Evolutionary conservation across 1,139 yeast genomes (phyloP).

Genomic region (Nakaseomyces bracarensis): DNA sequence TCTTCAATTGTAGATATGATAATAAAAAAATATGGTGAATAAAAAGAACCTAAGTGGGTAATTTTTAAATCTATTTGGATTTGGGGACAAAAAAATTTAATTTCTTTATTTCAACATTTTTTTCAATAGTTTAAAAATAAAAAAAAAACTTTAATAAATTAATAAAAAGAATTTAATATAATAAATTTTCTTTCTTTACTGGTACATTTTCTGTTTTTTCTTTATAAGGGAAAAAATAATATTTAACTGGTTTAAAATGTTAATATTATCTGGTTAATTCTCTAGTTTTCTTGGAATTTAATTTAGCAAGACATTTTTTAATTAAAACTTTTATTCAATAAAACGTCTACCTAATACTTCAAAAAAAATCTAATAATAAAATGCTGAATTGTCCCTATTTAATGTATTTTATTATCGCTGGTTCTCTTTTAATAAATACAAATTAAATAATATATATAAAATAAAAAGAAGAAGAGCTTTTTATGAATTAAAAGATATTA

Average conservation of each 20-base stretch:
- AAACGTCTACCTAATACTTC: neutral
- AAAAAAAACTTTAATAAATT: neutral
- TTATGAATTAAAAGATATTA: no score
- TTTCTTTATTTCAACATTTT: constrained; percentile 1
- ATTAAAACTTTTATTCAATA: neutral
- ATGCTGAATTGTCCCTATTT: neutral
- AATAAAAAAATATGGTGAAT: neutral
- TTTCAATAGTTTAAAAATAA: neutral
- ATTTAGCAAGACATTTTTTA: constrained; percentile 1
- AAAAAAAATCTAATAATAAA: neutral
- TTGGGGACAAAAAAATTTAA: neutral
- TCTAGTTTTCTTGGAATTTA: no score
- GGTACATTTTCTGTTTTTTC: neutral
- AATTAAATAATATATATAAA: no score
- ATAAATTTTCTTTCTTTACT: neutral
- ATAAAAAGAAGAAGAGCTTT: neutral
- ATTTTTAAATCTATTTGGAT: neutral
- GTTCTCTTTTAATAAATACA: no score
- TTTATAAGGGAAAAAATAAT: neutral
- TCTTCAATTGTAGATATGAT: no score
- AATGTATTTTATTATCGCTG: no score
- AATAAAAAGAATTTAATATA: neutral
- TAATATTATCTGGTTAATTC: no score
- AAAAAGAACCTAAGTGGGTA: neutral
- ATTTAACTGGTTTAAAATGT: no score